Percentiles rank a stretch among this genome's conserved stretches.
These are phyloP conservation scores for Zygoascus biomembranicola DNA, from an alignment of 805 yeast species.

Conservation along the genomic window DNA sequence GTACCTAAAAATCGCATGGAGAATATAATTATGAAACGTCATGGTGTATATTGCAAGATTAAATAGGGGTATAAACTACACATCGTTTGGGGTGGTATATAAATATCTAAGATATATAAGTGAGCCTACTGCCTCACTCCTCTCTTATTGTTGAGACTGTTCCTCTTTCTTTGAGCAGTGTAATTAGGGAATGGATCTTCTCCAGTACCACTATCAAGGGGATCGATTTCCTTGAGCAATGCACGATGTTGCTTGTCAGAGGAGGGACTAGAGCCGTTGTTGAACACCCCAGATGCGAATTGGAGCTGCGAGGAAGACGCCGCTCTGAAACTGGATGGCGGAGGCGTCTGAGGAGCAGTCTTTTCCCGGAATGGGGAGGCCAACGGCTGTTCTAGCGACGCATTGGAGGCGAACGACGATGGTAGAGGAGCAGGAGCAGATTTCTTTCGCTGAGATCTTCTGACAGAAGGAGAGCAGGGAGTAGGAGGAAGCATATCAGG, in stretches of 20 bases:
- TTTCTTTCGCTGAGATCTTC: constrained; percentile 4
- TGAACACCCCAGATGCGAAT: background rate
- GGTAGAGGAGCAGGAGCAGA: background rate
- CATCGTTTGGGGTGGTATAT: background rate
- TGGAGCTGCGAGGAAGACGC: background rate
- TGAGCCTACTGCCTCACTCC: constrained; percentile 16
- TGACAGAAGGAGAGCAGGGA: background rate
- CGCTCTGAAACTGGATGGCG: background rate
- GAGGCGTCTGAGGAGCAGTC: background rate
- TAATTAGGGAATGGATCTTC: constrained; percentile 27
- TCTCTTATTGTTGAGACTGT: constrained; percentile 43
- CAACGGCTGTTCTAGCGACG: constrained; percentile 11
- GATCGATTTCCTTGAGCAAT: background rate
- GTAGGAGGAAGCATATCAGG: background rate
- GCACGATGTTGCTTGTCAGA: background rate
- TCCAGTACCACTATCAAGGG: background rate
- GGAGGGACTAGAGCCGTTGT: background rate
- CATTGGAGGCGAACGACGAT: background rate
- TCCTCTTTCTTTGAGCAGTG: constrained; percentile 46
- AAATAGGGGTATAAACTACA: background rate
- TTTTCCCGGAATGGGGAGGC: constrained; percentile 26
- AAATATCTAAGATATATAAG: background rate
- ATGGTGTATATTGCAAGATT: background rate
- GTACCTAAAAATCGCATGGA: background rate
- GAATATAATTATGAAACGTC: background rate